Conservation (phyloP, 106 monocot species). For the Xerophyta viscosa region DNA sequence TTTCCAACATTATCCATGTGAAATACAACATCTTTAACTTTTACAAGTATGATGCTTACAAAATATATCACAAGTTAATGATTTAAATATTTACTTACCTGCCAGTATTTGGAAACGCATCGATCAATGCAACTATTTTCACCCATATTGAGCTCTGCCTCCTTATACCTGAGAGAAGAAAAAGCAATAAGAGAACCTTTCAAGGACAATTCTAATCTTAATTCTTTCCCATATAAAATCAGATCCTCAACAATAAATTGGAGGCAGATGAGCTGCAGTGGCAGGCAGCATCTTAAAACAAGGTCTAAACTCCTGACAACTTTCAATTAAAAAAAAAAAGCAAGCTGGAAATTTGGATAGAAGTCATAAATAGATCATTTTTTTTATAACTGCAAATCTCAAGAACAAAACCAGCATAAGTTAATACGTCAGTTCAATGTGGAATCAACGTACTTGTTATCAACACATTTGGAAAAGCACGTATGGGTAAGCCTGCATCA, state of each 20-base stretch:
- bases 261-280: neutral
- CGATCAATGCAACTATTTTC: slow-evolving; percentile 98
- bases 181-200: neutral
- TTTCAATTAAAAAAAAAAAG: neutral
- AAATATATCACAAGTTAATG: too few relatives aligned
- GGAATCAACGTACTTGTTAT: slow-evolving; percentile 55
- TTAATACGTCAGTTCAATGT: too few relatives aligned
- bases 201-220: neutral
- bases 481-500: slow-evolving; percentile 74
- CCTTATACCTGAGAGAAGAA: slow-evolving; percentile 55
- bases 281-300: neutral
- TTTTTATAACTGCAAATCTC: too few relatives aligned
- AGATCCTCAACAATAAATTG: too few relatives aligned
- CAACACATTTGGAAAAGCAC: slow-evolving; percentile 89
- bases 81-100: slow-evolving; percentile 26
- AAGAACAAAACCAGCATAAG: too few relatives aligned
- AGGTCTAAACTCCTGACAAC: too few relatives aligned
- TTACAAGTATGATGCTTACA: too few relatives aligned
- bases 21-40: too few relatives aligned
- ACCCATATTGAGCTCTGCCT: slow-evolving; percentile 96
- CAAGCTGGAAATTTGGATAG: neutral
- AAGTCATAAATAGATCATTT: too few relatives aligned
- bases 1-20: too few relatives aligned
- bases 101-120: slow-evolving; percentile 98
- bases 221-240: too few relatives aligned